phyloP scores from a whole-genome alignment of 352 stramenopile species.

The Blastocystis sp. region DNA sequence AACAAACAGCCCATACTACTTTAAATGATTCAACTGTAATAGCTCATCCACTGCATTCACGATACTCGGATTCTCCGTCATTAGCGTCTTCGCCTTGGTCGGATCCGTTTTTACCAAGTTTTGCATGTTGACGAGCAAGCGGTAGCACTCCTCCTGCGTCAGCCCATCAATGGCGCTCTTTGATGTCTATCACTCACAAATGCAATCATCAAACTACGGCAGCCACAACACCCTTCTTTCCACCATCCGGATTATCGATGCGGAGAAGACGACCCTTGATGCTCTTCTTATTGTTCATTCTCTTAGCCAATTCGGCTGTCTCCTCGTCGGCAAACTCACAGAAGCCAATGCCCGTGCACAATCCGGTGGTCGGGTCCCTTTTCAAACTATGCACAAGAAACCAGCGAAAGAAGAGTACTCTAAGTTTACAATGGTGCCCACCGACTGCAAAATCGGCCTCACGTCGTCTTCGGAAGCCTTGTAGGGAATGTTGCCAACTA shows the following conservation, averaged over 20 bases:
- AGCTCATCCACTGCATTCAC: slow-evolving; percentile 53
- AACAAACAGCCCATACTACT: slow-evolving; percentile 8
- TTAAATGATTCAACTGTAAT: slow-evolving; percentile 3
- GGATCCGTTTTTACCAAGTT: slow-evolving; percentile 16
- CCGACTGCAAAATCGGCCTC: slow-evolving; percentile 28
- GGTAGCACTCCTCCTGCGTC: slow-evolving; percentile 22
- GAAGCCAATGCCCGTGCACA: slow-evolving; percentile 42
- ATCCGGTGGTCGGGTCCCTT: slow-evolving; percentile 19
- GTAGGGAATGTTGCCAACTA: slow-evolving; percentile 60
- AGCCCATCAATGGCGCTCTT: slow-evolving; percentile 3
- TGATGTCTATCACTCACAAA: not conserved
- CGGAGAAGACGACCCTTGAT: slow-evolving; percentile 45
- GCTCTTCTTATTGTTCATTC: slow-evolving; percentile 60
- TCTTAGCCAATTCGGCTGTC: slow-evolving; percentile 20
- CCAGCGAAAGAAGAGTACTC: not conserved
- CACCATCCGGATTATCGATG: slow-evolving; percentile 61
- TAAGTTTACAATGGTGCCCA: slow-evolving; percentile 21
- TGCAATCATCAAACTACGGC: not conserved
- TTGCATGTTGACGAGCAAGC: slow-evolving; percentile 27
- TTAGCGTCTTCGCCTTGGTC: not conserved
- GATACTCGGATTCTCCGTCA: slow-evolving; percentile 51
- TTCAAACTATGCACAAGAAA: slow-evolving; percentile 12
- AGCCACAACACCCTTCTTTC: slow-evolving; percentile 48
- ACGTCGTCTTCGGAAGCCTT: slow-evolving; percentile 25
- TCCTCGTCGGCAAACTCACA: slow-evolving; percentile 38